These are phyloP conservation scores for Xylaria cubensis DNA, from an alignment of 495 filamentous ascomycete species.

Conservation along the genomic window DNA sequence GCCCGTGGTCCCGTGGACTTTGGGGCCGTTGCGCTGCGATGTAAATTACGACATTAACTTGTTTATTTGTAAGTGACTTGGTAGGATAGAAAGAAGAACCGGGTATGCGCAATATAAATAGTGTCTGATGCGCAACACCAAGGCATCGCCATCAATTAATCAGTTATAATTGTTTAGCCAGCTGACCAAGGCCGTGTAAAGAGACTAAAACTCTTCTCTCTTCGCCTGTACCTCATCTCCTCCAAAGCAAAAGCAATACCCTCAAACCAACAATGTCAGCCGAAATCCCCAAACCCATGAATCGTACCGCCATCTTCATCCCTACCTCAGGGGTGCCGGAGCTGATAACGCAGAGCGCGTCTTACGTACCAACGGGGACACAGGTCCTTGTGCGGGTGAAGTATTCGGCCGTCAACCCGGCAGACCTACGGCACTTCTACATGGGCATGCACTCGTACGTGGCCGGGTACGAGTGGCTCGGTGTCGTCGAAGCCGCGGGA, in stretches of 20 bases:
- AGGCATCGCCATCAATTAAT: neutral
- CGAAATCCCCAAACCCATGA: neutral
- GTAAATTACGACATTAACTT: neutral
- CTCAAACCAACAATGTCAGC: neutral
- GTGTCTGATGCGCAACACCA: neutral
- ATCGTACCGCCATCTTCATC: neutral
- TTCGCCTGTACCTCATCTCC: neutral
- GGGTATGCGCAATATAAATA: neutral
- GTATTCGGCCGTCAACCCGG: conserved; percentile 21
- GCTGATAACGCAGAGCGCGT: neutral
- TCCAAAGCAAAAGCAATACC: neutral
- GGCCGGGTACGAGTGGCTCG: conserved; percentile 37
- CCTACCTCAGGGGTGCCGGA: neutral
- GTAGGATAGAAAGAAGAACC: neutral
- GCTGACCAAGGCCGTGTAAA: neutral
- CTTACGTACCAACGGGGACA: neutral
- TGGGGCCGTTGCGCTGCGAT: too few relatives aligned
- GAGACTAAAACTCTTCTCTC: neutral
- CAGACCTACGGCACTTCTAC: conserved; percentile 15
- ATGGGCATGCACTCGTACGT: conserved; percentile 8
- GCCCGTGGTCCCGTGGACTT: neutral
- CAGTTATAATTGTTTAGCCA: neutral
- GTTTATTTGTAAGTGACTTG: neutral
- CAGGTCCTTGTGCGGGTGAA: conserved; percentile 13
- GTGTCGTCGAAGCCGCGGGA: conserved; percentile 36